A percentile compares a stretch with the other conserved stretches of the same genome.
These are phyloP conservation scores for Deakozyma indianensis DNA, from an alignment of 805 yeast genomes.

Conservation along the genomic window DNA sequence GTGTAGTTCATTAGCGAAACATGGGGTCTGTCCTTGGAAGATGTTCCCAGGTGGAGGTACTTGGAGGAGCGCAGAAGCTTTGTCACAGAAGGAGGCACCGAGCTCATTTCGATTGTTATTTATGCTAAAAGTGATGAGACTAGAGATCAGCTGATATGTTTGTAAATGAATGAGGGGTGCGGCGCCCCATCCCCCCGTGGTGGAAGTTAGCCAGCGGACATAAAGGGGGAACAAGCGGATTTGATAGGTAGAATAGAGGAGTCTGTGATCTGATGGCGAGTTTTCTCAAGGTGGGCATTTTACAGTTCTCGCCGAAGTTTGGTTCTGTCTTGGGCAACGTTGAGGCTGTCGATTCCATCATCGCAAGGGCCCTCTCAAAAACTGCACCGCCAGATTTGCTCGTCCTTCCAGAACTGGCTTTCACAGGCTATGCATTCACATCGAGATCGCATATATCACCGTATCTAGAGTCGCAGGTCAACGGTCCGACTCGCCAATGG, in stretches of 20 bases:
- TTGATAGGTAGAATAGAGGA: no score
- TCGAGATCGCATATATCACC: conserved; percentile 36
- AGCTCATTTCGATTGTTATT: not conserved
- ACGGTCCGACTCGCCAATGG: conserved; percentile 38
- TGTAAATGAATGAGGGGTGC: no score
- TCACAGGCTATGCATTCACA: conserved; percentile 69
- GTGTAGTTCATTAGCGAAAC: conserved; percentile 88
- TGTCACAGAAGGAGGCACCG: not conserved
- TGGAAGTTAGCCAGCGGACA: not conserved
- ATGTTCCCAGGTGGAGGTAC: not conserved
- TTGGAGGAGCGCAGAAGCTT: not conserved
- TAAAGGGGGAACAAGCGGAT: not conserved
- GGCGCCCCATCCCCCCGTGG: no score
- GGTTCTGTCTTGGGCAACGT: not conserved
- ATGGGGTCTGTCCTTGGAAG: not conserved
- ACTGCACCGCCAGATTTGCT: conserved; percentile 34
- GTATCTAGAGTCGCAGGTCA: conserved; percentile 33
- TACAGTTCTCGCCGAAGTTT: not conserved
- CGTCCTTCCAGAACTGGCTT: conserved; percentile 69
- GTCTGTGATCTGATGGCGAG: not conserved
- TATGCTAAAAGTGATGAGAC: not conserved
- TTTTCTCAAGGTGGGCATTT: not conserved
- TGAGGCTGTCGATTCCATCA: not conserved
- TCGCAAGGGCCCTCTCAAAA: not conserved
- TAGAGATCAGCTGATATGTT: not conserved